These are phyloP conservation scores for Sicyos edulis DNA, from an alignment of 306 rosid species.

Conservation along the genomic window DNA sequence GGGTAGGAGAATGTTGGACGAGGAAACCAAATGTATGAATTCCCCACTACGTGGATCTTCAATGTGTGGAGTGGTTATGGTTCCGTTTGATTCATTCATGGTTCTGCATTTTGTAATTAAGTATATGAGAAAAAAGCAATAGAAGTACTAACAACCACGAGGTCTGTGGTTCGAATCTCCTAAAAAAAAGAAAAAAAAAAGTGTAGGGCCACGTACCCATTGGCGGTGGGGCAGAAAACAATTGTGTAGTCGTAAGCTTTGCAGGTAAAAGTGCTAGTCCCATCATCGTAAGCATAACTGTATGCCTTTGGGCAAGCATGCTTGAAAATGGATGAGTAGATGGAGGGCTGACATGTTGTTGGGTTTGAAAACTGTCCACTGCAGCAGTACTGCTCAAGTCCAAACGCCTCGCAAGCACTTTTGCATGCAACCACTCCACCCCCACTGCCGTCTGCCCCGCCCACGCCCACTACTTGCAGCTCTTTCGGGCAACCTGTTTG, in stretches of 20 bases:
- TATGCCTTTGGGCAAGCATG: constrained; percentile 86
- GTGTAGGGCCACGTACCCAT: constrained; percentile 28
- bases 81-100: constrained; percentile 19
- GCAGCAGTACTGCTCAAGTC: constrained; percentile 73
- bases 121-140: not conserved
- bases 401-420: constrained; percentile 88
- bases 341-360: constrained; percentile 64
- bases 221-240: constrained; percentile 56
- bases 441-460: constrained; percentile 30
- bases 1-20: constrained; percentile 44
- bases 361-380: constrained; percentile 84
- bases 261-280: constrained; percentile 84
- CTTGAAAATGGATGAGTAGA: constrained; percentile 72
- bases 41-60: constrained; percentile 31
- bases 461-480: constrained; percentile 55
- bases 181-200: too few relatives aligned
- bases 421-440: constrained; percentile 64
- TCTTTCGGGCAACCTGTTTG: constrained; percentile 84
- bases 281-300: constrained; percentile 88
- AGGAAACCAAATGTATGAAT: constrained; percentile 33
- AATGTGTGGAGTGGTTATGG: constrained; percentile 33
- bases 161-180: too few relatives aligned
- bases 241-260: constrained; percentile 69
- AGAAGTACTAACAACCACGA: too few relatives aligned
- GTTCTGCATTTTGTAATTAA: constrained; percentile 30